Evolutionary conservation across 2,329 filamentous ascomycete species (phyloP).

Genomic region (Dothidotthia symphoricarpi): DNA sequence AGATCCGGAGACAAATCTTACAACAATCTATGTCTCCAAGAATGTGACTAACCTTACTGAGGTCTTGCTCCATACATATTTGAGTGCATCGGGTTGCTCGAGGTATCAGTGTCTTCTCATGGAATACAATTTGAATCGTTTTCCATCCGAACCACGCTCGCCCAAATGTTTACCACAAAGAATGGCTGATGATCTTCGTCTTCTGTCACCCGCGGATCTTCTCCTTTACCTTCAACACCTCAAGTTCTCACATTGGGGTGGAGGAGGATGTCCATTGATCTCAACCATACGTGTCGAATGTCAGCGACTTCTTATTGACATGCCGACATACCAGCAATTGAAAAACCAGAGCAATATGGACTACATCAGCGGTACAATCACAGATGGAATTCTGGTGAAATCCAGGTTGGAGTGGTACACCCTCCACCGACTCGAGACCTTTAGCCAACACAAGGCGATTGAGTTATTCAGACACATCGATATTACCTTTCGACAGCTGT

Average conservation of each 20-base stretch:
- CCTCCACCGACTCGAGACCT: conserved; percentile 24
- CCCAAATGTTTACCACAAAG: conserved; percentile 23
- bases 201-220: conserved; percentile 37
- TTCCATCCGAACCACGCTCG: conserved; percentile 6
- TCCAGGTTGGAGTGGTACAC: conserved; percentile 39
- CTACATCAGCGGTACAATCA: conserved; percentile 30
- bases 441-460: conserved; percentile 26
- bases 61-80: conserved; percentile 34
- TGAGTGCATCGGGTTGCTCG: conserved; percentile 35
- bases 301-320: conserved; percentile 36
- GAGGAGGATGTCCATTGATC: conserved; percentile 30
- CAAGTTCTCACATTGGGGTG: conserved; percentile 33
- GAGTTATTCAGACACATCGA: conserved; percentile 36
- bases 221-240: conserved; percentile 37
- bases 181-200: conserved; percentile 33
- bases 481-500: conserved; percentile 23
- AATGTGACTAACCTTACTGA: conserved; percentile 31
- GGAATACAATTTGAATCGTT: conserved; percentile 28
- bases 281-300: conserved; percentile 27
- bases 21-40: conserved; percentile 40
- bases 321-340: conserved; percentile 39
- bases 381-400: conserved; percentile 32
- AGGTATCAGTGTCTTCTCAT: conserved; percentile 39
- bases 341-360: conserved; percentile 40
- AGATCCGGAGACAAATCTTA: conserved; percentile 26